Evolutionary conservation across 2,329 filamentous ascomycete genomes (phyloP).

Genomic region (Teratosphaeria gauchensis): DNA sequence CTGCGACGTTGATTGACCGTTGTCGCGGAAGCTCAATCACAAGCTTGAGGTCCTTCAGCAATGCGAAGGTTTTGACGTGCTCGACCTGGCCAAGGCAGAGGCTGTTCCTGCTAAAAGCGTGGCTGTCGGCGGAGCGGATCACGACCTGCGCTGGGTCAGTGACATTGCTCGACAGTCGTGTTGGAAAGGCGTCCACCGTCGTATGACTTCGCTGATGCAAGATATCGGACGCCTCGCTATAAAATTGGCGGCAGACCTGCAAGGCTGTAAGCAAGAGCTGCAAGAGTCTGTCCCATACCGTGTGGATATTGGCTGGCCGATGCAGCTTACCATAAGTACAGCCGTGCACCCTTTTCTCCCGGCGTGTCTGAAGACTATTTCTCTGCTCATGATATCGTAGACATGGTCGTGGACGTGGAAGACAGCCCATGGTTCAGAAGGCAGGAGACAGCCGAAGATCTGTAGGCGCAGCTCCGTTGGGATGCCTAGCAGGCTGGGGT

Average conservation of each 20-base stretch:
- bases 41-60: not conserved
- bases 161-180: too few relatives aligned
- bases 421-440: not conserved
- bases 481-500: not conserved
- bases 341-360: not conserved
- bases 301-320: not conserved
- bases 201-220: not conserved
- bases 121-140: not conserved
- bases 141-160: not conserved
- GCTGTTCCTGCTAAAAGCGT: not conserved
- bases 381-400: not conserved
- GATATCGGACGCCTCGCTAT: not conserved
- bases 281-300: not conserved
- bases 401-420: slow-evolving; percentile 1
- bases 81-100: not conserved
- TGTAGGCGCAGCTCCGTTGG: slow-evolving; percentile 1
- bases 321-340: not conserved
- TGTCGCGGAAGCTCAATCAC: not conserved
- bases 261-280: not conserved
- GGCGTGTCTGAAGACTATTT: not conserved
- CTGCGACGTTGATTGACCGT: not conserved
- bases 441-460: slow-evolving; percentile 1
- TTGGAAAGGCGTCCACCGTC: not conserved
- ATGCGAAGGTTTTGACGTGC: not conserved
- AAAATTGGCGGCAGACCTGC: not conserved